Conservation (phyloP, 2,329 filamentous ascomycete species). For the Aspergillus fumigatus region DNA sequence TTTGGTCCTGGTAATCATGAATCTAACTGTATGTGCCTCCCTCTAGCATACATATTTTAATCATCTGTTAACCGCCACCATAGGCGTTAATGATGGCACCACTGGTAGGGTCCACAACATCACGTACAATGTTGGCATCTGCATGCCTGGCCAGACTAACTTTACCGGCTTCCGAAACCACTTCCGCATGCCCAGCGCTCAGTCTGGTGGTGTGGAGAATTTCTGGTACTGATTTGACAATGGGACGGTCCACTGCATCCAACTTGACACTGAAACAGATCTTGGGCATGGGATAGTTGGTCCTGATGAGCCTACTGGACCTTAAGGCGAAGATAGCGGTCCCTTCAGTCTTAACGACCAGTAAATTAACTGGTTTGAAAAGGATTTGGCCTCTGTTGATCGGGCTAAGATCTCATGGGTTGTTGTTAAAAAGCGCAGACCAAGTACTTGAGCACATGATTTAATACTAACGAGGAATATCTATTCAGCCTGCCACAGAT, state of each 20-base stretch:
- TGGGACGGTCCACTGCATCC: neutral
- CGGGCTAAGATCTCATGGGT: neutral
- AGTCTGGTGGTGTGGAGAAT: slow-evolving; percentile 3
- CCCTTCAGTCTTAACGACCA: neutral
- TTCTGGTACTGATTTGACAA: slow-evolving; percentile 1
- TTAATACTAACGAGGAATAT: neutral
- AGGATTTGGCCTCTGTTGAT: neutral
- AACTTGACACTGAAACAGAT: neutral
- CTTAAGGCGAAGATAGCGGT: neutral
- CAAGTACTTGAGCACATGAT: neutral
- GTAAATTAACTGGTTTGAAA: neutral
- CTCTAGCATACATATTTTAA: neutral
- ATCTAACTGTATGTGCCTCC: neutral
- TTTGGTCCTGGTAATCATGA: neutral
- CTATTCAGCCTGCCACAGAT: neutral
- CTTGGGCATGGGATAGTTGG: neutral
- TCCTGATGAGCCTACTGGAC: neutral
- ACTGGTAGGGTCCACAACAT: slow-evolving; percentile 13
- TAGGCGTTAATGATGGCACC: neutral
- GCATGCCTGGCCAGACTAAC: slow-evolving; percentile 19
- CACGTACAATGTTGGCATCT: slow-evolving; percentile 16
- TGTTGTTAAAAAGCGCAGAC: neutral
- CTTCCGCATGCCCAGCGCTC: slow-evolving; percentile 18
- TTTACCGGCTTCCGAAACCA: slow-evolving; percentile 22
- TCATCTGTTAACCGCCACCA: neutral